Evolutionary conservation across 2,329 filamentous ascomycete genomes (phyloP), one percentile per base, ranked within the genome.

Genomic region (Xenoacremonium recifei): DNA sequence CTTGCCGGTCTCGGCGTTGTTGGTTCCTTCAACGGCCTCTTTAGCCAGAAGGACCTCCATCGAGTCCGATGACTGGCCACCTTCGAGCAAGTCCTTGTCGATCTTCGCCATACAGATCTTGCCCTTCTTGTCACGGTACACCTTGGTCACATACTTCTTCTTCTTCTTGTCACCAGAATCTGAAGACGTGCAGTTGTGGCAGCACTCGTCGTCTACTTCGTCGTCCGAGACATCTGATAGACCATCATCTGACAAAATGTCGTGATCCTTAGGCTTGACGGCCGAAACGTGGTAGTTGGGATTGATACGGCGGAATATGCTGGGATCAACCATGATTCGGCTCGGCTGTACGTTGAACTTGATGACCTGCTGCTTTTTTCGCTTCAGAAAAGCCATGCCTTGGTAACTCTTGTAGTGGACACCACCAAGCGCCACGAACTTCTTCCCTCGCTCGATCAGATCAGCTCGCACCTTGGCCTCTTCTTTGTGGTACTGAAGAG

Each of bases 281-380:
- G 79, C 75, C 17, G 85, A 88, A 54, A 92, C 80, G 0, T 79
- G 79, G 53, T 95, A 95, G 60, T 95, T 95, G 1, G 90, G 87
- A 52, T 93, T 88, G 62, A 92, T 87, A 23, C 88, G 80, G 7
- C 89, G 81, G 66, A 95, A 90, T 31, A 87, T 87, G 4, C 82
- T 82, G 0, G 89, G 82, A 58, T 96, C 91, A 18, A 96, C 75
- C 89, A 96, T 96, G 49, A 95, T 77, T 21, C 91, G 83, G 15
- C 89, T 87, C 48, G 90, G 87, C 49, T 90, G 89, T 62, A 95
- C 85, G 58, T 89, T 89, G 64, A 95, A 84, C 62, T 89, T 92
- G 60, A 87, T 70, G 12, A 44, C 75, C 16, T 42, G 35, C 4
- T 49, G 71, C 55, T 84, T 84, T 70, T 89, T 89, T 63, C 86